Conservation (phyloP, 139 green algal species). For the Zygnema cylindricum region DNA sequence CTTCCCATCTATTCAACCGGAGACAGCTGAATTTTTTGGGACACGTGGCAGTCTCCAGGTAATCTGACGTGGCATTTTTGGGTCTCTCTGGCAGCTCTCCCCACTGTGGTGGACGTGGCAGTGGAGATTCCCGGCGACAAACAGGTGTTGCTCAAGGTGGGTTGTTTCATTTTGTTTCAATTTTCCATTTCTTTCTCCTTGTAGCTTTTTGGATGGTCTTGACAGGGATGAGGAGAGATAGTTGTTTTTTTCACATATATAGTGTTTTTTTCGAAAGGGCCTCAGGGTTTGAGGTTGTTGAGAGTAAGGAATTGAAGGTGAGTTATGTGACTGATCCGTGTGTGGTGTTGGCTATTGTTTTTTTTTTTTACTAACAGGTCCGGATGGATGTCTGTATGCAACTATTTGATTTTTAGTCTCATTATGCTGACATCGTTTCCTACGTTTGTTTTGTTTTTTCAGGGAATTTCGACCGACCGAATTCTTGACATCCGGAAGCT, state of each 20-base stretch:
- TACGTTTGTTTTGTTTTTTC: background rate
- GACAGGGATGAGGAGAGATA: background rate
- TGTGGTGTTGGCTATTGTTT: no score
- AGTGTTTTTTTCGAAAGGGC: background rate
- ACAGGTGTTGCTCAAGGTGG: conserved; percentile 53
- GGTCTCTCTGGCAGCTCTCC: conserved; percentile 51
- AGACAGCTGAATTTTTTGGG: no score
- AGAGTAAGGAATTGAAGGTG: background rate
- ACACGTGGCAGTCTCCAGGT: no score
- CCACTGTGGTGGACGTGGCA: conserved; percentile 40
- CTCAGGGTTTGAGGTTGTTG: background rate
- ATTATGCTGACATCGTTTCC: background rate
- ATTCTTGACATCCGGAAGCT: conserved; percentile 45
- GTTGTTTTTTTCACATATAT: background rate
- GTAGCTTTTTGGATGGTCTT: background rate
- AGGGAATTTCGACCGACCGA: conserved; percentile 59
- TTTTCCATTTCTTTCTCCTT: background rate
- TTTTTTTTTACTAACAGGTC: no score
- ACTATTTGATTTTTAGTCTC: no score
- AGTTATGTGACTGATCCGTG: no score
- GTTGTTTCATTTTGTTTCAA: no score
- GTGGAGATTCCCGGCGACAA: conserved; percentile 33
- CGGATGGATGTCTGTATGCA: no score
- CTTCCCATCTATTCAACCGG: no score
- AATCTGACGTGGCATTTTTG: no score